A percentile compares a stretch with the other conserved stretches of the same genome.
Conservation (phyloP, 1,139 yeast species). For the Blastobotrys aristatus region DNA sequence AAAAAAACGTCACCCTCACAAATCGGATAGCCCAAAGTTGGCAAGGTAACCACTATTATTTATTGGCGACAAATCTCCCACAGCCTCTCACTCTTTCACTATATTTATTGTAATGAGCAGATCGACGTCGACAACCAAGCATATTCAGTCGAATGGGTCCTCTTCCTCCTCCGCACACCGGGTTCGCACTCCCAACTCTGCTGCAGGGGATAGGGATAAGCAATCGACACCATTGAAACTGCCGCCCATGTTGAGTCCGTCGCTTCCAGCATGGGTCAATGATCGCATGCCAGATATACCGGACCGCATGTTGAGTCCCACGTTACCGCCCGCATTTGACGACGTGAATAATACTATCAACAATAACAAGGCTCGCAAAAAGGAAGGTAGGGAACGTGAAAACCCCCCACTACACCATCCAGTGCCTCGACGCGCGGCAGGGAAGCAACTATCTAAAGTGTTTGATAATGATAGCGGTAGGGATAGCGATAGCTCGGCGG, state of each 20-base stretch:
- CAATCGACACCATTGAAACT: conserved; percentile 18
- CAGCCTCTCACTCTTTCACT: no score
- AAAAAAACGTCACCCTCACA: no score
- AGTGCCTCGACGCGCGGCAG: conserved; percentile 7
- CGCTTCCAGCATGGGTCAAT: conserved; percentile 32
- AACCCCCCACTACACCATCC: conserved; percentile 6
- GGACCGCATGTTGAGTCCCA: conserved; percentile 32
- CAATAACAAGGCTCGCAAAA: conserved; percentile 7
- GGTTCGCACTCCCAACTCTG: no score
- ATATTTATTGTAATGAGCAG: background rate
- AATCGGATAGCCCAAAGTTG: no score
- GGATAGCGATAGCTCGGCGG: background rate
- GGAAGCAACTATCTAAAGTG: conserved; percentile 3
- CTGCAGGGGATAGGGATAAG: background rate
- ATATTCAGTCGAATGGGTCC: background rate
- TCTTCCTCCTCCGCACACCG: no score
- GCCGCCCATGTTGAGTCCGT: conserved; percentile 36
- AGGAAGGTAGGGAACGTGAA: conserved; percentile 4
- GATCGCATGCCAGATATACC: conserved; percentile 22
- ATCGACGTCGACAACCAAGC: background rate
- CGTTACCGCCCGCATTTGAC: conserved; percentile 31
- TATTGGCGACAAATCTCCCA: no score
- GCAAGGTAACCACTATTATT: no score
- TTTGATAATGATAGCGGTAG: background rate
- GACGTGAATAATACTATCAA: conserved; percentile 6